Base-by-base conservation (phyloP, 2,329 filamentous ascomycete species). In the Tricladium varicosporioides region DNA sequence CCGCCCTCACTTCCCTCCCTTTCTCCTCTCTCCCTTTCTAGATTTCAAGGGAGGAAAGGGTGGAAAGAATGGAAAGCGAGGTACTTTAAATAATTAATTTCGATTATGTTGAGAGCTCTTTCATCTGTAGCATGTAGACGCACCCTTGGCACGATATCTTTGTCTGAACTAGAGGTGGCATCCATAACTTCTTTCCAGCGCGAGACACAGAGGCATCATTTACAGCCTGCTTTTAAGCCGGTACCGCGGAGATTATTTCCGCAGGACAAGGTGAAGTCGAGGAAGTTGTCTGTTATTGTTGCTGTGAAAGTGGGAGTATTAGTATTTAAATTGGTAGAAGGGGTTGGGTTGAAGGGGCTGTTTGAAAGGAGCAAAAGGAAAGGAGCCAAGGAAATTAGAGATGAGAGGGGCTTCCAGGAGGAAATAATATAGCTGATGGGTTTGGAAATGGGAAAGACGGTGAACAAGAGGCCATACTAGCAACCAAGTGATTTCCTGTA, bases 171-270 rank as follows among this genome's bases (percentile, higher is more conserved):
- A 10, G 22, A 54, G 1, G 60, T 63, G 18, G 60, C 52, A 4
- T 63, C 61, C 9, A 69, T 45, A 1, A 82, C 84, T 68, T 86
- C 82, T 63, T 79, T 79, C 81, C 82, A 86, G 46, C 83, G 71
- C 10, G 70, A 73, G 2, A 82, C 82, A 65, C 84, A 86, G 5
- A 87, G 70, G 69, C 84, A 87, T 82, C 84, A 86, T 68, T 80
- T 82, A 65, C 82, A 85, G 7, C 83, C 83, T 11, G 74, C 78
- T 16, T 75, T 80, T 54, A 86, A 75, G 2, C 83, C 83, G 16
- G 76, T 75, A 5, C 69, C 64, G 19, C 81, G 76, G 33, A 87
- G 73, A 64, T 86, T 80, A 65, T 86, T 86, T 42, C 83, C 84
- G 40, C 77, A 76, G 4, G 75, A 74, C 15, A 83, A 81, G 32